These are phyloP conservation scores for Paramecium tetraurelia DNA, from an alignment of 73 alveolate species.

Conservation along the genomic window DNA sequence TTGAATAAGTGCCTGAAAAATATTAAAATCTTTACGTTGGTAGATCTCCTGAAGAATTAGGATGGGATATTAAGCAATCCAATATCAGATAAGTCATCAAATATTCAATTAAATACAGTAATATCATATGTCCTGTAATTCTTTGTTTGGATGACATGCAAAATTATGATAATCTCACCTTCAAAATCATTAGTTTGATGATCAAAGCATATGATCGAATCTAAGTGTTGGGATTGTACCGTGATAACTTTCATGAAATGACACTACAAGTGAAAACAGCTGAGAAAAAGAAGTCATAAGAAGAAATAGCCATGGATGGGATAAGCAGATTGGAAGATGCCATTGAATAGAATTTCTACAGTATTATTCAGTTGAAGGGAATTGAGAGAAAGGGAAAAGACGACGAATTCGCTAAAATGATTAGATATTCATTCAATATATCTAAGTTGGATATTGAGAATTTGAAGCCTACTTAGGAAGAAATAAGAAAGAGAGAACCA, in stretches of 20 bases:
- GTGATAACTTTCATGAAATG: slow-evolving; percentile 50
- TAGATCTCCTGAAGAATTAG: slow-evolving; percentile 36
- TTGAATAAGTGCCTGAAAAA: slow-evolving; percentile 14
- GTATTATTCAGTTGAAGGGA: slow-evolving; percentile 1
- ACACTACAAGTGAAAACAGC: not conserved
- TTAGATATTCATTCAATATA: slow-evolving; percentile 6
- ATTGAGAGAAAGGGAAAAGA: slow-evolving; percentile 38
- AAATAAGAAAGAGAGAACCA: not conserved
- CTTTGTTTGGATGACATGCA: slow-evolving; percentile 51
- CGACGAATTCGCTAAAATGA: slow-evolving; percentile 41
- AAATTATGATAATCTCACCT: slow-evolving; percentile 49
- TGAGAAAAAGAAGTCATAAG: not conserved
- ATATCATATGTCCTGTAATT: slow-evolving; percentile 39
- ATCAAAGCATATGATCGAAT: slow-evolving; percentile 48
- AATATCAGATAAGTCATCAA: not conserved
- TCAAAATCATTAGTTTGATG: not conserved
- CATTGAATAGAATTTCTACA: not conserved
- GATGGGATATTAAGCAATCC: slow-evolving; percentile 27
- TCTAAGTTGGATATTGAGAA: not conserved
- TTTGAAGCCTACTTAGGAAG: not conserved
- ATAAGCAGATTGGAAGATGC: slow-evolving; percentile 25
- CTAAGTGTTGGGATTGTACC: not conserved
- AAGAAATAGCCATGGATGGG: slow-evolving; percentile 14
- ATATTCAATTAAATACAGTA: not conserved
- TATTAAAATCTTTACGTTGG: not conserved